A percentile compares a stretch with the other conserved stretches of the same genome.
Evolutionary conservation across 2,329 filamentous ascomycete genomes (phyloP).

Genomic region (Aspergillus novofumigatus): DNA sequence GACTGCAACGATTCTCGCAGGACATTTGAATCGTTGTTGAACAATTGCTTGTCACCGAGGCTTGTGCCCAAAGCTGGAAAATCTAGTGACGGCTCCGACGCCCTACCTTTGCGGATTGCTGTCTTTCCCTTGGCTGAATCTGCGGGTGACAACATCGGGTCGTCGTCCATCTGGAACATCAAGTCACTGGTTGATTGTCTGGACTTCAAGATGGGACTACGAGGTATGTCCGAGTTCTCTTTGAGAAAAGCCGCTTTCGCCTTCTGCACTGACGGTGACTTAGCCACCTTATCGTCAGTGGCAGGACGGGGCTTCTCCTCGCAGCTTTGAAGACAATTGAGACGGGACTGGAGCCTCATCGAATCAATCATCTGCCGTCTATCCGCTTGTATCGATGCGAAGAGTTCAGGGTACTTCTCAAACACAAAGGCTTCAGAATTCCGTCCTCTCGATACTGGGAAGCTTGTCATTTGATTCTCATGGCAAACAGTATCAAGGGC

Average conservation of each 20-base stretch:
- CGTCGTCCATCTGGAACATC: constrained; percentile 94
- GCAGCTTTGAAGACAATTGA: constrained; percentile 62
- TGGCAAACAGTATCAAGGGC: constrained; percentile 78
- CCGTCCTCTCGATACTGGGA: constrained; percentile 73
- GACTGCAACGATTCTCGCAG: constrained; percentile 29
- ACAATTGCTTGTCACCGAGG: constrained; percentile 22
- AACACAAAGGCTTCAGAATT: constrained; percentile 56
- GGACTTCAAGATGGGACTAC: constrained; percentile 63
- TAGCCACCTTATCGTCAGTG: constrained; percentile 60
- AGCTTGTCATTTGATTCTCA: constrained; percentile 73
- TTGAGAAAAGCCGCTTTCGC: constrained; percentile 40
- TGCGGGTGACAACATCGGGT: constrained; percentile 36
- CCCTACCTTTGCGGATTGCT: constrained; percentile 17
- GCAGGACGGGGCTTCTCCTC: constrained; percentile 59
- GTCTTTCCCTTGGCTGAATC: constrained; percentile 28
- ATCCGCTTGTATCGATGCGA: constrained; percentile 35
- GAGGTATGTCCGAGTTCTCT: constrained; percentile 44
- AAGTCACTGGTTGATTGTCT: constrained; percentile 69
- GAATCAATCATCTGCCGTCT: constrained; percentile 67
- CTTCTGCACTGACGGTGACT: constrained; percentile 43
- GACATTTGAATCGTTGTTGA: constrained; percentile 21
- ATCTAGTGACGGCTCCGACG: constrained; percentile 20
- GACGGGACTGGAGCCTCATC: constrained; percentile 64
- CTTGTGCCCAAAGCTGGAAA: constrained; percentile 25
- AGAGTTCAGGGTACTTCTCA: constrained; percentile 45